Base-by-base conservation (phyloP, 805 yeast species). In the Teunomyces atbi region DNA sequence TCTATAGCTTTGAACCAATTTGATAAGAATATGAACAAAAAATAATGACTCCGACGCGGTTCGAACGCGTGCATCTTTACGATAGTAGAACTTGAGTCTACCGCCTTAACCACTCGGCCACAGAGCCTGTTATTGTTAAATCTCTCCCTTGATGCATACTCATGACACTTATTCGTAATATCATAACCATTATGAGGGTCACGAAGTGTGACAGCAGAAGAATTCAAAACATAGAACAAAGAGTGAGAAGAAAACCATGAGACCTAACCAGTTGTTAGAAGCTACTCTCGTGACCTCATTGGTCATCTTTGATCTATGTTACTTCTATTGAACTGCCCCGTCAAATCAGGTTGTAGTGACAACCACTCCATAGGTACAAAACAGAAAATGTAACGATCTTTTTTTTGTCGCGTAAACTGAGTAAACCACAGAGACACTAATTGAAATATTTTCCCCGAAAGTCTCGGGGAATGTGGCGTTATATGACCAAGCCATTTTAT, bases 41-140 rank as follows among this genome's bases (percentile, higher is more conserved):
- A 7, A 35, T 36, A 36, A n/a, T 36, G 39, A 36, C 39, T 36
- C 39, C 39, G 39, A 36, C 39, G 39, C 39, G 39, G 39, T 36
- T 36, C 39, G 39, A 36, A 36, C 39, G 39, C 39, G 39, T 36
- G 39, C 39, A 36, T 36, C 39, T 36, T 36, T 36, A 36, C 39
- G 39, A 36, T 36, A 36, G 23, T 36, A 36, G 39, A 36, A 36
- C 39, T 36, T 36, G 39, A 36, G 39, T 36, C 39, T 36, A 36
- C 23, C 39, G 39, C 39, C 39, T 36, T 36, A 36, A 36, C 39
- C 39, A 36, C 39, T 36, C 39, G 39, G 39, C 39, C 39, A 36
- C 39, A 36, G 39, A 36, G 39, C 39, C 39, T 6, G n/a, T 20
- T 36, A 15, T 12, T 30, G 18, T 13, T 2, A 7, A 30, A 30